Evolutionary conservation across 192 early-diverging fungal genomes (phyloP), one percentile per base, ranked within the genome.

Genomic region (Lobosporangium transversale): DNA sequence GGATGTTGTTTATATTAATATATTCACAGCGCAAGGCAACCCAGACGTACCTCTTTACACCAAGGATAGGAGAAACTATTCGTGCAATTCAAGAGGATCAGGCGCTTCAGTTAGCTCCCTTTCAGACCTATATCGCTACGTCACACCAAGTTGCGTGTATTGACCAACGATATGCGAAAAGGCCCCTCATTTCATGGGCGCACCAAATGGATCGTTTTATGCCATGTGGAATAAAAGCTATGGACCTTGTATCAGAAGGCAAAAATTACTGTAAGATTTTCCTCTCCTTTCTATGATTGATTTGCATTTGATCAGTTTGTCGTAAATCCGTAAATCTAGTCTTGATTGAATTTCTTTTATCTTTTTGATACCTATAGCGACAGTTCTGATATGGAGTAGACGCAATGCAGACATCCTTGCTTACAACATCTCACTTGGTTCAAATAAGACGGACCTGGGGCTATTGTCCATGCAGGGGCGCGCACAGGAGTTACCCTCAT

Each of bases 121-220:
- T 70, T 18, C 59, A 62, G 11, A 61, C 51, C n/a, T 70, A 61
- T 21, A 40, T 70, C 33, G 68, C 68, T 21, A 62, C 68, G 2
- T 62, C 68, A 7, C 58, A 56, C 18, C 68, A 70, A 26, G 36
- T 70, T 15, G 59, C 59, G 14, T 62, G 58, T 17, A 55, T 70
- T 44, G 68, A 70, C 53, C 58, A 70, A 44, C 52, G 68, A 17
- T 70, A 53, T 33, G 18, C 68, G 17, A 70, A 70, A n/a, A 30
- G 52, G 33, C 53, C 68, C 14, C 42, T 70, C 10, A 47, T 62
- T 18, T 62, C 68, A 4, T 62, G 59, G 60, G 53, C 58, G 8
- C 68, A 70, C 43, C 51, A 62, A 18, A 56, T 55, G 52, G 43
- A 51, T 27, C 68, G 68, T 18, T 20, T 3, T 4, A 50, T 47